These are phyloP conservation scores for Gentiana macrophylla DNA, from an alignment of 257 asterid genomes.

Conservation along the genomic window DNA sequence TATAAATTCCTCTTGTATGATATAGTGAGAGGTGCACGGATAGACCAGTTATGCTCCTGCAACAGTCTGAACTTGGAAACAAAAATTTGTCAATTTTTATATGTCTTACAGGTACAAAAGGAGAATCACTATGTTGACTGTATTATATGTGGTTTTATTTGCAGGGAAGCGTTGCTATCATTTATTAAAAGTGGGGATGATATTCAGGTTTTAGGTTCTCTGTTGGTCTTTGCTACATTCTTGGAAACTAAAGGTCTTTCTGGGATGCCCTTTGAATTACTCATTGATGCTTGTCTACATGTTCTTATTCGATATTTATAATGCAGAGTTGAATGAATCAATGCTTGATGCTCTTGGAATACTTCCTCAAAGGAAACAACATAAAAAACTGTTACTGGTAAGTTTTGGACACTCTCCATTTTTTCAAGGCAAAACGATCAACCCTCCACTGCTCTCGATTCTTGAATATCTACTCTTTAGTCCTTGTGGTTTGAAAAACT, in stretches of 20 bases:
- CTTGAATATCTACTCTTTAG: too few relatives aligned
- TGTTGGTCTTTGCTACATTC: conserved; percentile 74
- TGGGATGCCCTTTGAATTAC: conserved; percentile 14
- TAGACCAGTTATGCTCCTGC: too few relatives aligned
- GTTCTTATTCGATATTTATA: conserved; percentile 14
- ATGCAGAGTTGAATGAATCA: conserved; percentile 87
- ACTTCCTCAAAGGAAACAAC: conserved; percentile 95
- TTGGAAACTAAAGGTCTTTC: conserved; percentile 85
- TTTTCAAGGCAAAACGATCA: too few relatives aligned
- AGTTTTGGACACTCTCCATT: conserved; percentile 8
- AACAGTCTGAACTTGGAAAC: too few relatives aligned
- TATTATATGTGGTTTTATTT: conserved; percentile 1
- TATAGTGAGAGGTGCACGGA: not conserved
- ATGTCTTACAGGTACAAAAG: too few relatives aligned
- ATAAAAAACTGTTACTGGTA: conserved; percentile 88
- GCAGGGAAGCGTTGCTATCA: conserved; percentile 89
- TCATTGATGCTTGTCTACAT: conserved; percentile 15
- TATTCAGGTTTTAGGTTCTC: conserved; percentile 82
- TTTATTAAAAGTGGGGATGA: conserved; percentile 71
- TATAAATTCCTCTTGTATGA: not conserved
- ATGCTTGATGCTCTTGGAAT: conserved; percentile 97
- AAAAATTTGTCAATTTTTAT: too few relatives aligned
- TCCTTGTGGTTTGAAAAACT: too few relatives aligned
- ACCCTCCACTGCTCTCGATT: too few relatives aligned
- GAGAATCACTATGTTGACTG: too few relatives aligned